Evolutionary conservation across 148 eudicot species (phyloP).

Genomic region (Oxyria digyna): DNA sequence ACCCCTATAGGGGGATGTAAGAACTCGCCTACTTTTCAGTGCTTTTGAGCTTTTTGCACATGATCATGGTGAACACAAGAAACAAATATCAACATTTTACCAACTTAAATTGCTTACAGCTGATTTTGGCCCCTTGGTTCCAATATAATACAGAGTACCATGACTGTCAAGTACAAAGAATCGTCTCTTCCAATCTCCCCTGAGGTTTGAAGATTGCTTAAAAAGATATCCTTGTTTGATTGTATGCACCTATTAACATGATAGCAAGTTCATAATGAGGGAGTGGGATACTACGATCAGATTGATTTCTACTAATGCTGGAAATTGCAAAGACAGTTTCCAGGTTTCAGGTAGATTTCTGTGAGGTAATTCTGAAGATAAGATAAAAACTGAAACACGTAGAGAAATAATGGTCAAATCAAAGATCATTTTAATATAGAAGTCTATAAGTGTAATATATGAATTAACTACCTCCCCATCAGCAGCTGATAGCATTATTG

Average conservation of each 20-base stretch:
- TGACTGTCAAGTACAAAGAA: slow-evolving; percentile 91
- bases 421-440: background rate
- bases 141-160: slow-evolving; percentile 68
- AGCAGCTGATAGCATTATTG: slow-evolving; percentile 69
- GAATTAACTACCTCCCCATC: slow-evolving; percentile 56
- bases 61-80: background rate
- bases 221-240: slow-evolving; percentile 94
- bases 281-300: background rate
- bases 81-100: background rate
- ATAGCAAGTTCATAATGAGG: background rate
- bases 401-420: background rate
- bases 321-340: background rate
- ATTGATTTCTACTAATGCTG: background rate
- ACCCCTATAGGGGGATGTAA: background rate
- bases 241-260: slow-evolving; percentile 51
- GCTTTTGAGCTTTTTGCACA: background rate
- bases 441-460: background rate
- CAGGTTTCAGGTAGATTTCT: background rate
- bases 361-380: background rate
- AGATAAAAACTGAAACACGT: background rate
- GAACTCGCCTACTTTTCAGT: background rate
- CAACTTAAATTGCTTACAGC: slow-evolving; percentile 32
- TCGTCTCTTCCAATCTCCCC: slow-evolving; percentile 88
- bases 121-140: slow-evolving; percentile 42
- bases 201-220: slow-evolving; percentile 83